Base-by-base conservation (phyloP, 805 yeast genomes). In the Schizosaccharomyces lindneri region DNA sequence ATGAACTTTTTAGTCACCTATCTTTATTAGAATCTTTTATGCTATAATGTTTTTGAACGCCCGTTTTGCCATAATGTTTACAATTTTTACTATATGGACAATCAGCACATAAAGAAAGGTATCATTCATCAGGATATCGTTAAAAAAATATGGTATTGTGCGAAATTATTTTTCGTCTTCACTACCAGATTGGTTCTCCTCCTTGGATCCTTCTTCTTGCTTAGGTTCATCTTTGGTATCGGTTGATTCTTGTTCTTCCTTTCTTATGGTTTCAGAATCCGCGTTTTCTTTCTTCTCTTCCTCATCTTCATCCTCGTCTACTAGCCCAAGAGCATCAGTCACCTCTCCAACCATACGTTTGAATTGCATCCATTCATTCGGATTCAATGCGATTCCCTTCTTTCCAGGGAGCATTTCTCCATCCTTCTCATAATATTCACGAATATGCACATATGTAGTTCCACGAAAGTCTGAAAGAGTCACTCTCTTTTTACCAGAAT, bases 381-480 rank as follows among this genome's bases (percentile, higher is more conserved):
- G 21, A 29, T 51, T 51, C 31, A 51, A 29, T 6, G 57, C 57
- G 15, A 51, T 51, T 15, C 57, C 57, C 36, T 51, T 51, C n/a
- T 21, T 29, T 21, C 57, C 57, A 7, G 57, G 57, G 11, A 21
- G 57, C 31, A 51, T 24, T 17, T 51, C 57, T 11, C 57, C 57
- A 51, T 51, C 57, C 27, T 51, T 51, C 27, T 51, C 57, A 29
- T 51, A 51, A 51, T 51, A 51, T 51, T 51, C 57, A 17, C 57
- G 31, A 24, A 51, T 51, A 11, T 51, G 57, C 3, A 51, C 57
- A 51, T 51, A 51, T 6, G 19, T 29, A 9, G 31, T 51, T 24
- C 57, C 57, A 24, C 36, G 31, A 29, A 51, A 51, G 24, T 51
- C 36, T 2, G 57, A 51, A 13, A 51, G 11, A 24, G 57, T 51